Evolutionary conservation across 768 basidiomycete species (phyloP).

Genomic region (Trametes coccinea): DNA sequence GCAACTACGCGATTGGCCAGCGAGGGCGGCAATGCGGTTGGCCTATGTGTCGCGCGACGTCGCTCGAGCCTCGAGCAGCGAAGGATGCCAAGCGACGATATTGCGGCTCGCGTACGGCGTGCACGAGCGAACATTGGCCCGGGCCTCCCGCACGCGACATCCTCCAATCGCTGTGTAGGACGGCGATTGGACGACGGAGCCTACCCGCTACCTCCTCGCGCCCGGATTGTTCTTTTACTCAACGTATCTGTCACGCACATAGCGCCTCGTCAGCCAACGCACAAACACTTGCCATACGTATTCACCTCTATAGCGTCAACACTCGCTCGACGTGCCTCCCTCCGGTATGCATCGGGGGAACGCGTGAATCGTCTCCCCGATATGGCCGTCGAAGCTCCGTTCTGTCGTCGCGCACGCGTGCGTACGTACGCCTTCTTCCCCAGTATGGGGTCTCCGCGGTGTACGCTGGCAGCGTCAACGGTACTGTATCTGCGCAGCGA

Average conservation of each 20-base stretch:
- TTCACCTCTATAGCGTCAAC: not conserved
- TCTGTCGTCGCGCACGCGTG: not conserved
- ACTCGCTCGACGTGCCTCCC: not conserved
- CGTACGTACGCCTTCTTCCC: not conserved
- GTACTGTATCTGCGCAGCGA: not conserved
- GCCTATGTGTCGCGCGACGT: not conserved
- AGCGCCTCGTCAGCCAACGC: not conserved
- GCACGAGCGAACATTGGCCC: not conserved
- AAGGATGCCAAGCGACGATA: not conserved
- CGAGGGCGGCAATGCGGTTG: not conserved
- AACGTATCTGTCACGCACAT: not conserved
- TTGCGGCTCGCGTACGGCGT: no score
- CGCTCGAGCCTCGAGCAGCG: not conserved
- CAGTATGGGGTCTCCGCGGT: no score
- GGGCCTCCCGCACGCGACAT: not conserved
- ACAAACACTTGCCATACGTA: not conserved
- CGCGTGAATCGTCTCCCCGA: not conserved
- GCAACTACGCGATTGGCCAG: not conserved
- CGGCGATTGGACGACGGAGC: not conserved
- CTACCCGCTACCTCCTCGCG: not conserved
- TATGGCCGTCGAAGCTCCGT: not conserved
- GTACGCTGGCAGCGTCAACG: no score
- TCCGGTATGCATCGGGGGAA: conserved; percentile 16
- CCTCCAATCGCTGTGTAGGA: not conserved
- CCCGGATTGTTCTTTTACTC: not conserved